These are phyloP conservation scores for Russula foetens DNA, from an alignment of 768 basidiomycete genomes.

Conservation along the genomic window DNA sequence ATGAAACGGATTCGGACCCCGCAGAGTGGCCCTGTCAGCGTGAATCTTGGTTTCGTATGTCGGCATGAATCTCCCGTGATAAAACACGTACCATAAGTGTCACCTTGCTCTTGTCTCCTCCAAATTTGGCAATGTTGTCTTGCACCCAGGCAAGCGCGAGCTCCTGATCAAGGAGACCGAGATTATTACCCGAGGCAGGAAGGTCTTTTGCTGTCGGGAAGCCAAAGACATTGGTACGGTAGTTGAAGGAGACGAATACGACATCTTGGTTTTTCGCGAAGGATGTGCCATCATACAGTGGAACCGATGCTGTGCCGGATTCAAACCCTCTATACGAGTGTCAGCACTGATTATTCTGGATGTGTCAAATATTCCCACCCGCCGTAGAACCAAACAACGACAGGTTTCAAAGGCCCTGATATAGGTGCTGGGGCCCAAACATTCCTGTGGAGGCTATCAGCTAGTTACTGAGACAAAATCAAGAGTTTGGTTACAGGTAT, in stretches of 20 bases:
- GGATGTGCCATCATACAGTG: conserved; percentile 8
- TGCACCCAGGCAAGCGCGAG: conserved; percentile 48
- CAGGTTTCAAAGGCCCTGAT: neutral
- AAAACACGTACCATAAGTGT: conserved; percentile 24
- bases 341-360: neutral
- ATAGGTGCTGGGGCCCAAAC: conserved; percentile 6
- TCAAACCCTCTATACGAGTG: neutral
- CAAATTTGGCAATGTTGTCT: conserved; percentile 48
- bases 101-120: conserved; percentile 46
- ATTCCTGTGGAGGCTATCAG: neutral
- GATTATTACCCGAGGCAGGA: neutral
- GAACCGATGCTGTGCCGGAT: conserved; percentile 1
- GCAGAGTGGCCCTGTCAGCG: conserved; percentile 8
- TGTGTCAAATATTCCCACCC: neutral
- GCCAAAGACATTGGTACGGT: conserved; percentile 11
- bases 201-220: conserved; percentile 8
- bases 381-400: conserved; percentile 13
- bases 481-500: neutral
- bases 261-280: conserved; percentile 12
- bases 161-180: conserved; percentile 13
- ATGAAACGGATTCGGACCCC: neutral
- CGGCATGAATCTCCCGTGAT: neutral
- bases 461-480: neutral
- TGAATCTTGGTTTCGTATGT: neutral
- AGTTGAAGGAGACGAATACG: conserved; percentile 10